These are phyloP conservation scores for Orbilia quercus DNA, from an alignment of 2,329 filamentous ascomycete genomes.

Conservation along the genomic window DNA sequence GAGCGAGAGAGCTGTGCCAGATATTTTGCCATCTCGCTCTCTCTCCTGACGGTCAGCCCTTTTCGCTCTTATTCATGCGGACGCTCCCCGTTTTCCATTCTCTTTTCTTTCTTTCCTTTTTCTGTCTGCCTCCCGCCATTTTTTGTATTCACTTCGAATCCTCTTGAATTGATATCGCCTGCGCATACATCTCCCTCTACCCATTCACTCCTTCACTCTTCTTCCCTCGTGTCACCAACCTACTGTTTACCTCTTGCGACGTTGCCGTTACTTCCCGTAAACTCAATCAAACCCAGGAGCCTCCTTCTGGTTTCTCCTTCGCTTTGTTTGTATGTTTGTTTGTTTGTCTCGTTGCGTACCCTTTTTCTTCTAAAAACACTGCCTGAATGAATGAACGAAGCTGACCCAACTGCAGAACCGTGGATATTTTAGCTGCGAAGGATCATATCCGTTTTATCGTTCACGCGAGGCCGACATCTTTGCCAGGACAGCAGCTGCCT, in stretches of 20 bases:
- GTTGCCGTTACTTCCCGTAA: conserved; percentile 61
- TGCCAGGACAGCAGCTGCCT: conserved; percentile 40
- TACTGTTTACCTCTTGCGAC: conserved; percentile 61
- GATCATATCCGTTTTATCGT: conserved; percentile 40
- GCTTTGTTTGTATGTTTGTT: conserved; percentile 4
- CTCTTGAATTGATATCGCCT: conserved; percentile 12
- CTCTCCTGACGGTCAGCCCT: conserved; percentile 28
- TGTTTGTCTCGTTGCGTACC: background rate
- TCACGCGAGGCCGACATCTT: conserved; percentile 55
- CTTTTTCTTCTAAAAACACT: background rate
- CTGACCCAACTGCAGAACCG: conserved; percentile 27
- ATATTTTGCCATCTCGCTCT: conserved; percentile 4
- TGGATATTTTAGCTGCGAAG: conserved; percentile 42
- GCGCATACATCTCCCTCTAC: conserved; percentile 53
- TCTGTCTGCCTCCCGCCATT: conserved; percentile 50
- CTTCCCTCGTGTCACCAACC: conserved; percentile 57
- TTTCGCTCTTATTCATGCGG: conserved; percentile 58
- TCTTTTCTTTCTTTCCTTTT: conserved; percentile 57
- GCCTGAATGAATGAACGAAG: conserved; percentile 12
- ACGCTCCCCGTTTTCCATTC: conserved; percentile 42
- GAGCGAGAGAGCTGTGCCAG: background rate
- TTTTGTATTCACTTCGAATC: conserved; percentile 22
- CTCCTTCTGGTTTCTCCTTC: conserved; percentile 60
- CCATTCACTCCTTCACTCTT: conserved; percentile 57
- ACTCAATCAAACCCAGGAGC: conserved; percentile 62